phyloP scores from a whole-genome alignment of 352 stramenopile genomes.

The Pythium inflatum region DNA sequence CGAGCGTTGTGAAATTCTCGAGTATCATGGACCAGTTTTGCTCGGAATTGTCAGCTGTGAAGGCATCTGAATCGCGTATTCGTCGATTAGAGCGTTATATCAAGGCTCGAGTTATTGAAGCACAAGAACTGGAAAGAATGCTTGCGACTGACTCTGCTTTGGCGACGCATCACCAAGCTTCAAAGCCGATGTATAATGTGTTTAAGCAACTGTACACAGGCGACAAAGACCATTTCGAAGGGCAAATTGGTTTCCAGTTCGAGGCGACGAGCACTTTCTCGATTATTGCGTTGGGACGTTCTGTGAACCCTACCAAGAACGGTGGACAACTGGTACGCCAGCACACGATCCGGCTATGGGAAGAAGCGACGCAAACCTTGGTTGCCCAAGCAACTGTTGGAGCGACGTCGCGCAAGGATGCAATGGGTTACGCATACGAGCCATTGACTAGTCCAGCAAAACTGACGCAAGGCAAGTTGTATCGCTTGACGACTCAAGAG shows the following conservation, averaged over 20 bases:
- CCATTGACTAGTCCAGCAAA: conserved; percentile 54
- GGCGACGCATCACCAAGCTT: conserved; percentile 49
- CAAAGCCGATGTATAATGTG: conserved; percentile 85
- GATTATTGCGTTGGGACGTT: conserved; percentile 80
- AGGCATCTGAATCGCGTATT: conserved; percentile 65
- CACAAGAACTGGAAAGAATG: conserved; percentile 66
- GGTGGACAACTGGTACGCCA: conserved; percentile 64
- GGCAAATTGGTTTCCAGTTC: conserved; percentile 90
- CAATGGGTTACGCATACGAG: conserved; percentile 77
- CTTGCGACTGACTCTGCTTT: conserved; percentile 52
- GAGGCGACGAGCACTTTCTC: conserved; percentile 82
- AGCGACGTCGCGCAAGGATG: conserved; percentile 68
- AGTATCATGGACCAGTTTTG: conserved; percentile 75
- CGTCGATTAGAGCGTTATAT: conserved; percentile 63
- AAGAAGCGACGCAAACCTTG: conserved; percentile 76
- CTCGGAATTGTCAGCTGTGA: conserved; percentile 63
- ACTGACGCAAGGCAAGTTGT: conserved; percentile 83
- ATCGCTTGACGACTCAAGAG: conserved; percentile 85
- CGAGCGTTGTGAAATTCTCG: conserved; percentile 65
- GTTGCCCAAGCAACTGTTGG: conserved; percentile 68
- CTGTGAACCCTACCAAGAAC: conserved; percentile 73
- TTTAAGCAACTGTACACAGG: conserved; percentile 89
- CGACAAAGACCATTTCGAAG: conserved; percentile 90
- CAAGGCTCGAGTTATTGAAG: conserved; percentile 64
- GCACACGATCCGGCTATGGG: conserved; percentile 82